These are phyloP conservation scores for Cytidiella melzeri DNA, from an alignment of 768 basidiomycete genomes.

Conservation along the genomic window DNA sequence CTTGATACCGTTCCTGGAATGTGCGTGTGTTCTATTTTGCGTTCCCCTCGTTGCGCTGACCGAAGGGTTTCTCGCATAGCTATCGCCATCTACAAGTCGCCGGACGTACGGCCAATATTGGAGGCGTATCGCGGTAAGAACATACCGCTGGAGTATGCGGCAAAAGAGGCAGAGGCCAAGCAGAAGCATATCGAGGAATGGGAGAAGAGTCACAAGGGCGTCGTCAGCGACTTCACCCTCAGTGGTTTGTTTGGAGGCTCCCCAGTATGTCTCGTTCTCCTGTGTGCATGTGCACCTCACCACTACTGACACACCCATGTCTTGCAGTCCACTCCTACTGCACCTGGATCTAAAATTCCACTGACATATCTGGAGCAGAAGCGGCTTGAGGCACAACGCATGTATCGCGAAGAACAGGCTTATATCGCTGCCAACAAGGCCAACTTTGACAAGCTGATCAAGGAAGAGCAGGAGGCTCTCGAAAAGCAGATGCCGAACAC, in stretches of 20 bases:
- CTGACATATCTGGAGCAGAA: constrained; percentile 49
- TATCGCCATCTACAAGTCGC: constrained; percentile 83
- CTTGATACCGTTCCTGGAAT: constrained; percentile 98
- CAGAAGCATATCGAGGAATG: constrained; percentile 74
- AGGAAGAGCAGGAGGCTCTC: constrained; percentile 46
- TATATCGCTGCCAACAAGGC: constrained; percentile 46
- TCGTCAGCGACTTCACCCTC: constrained; percentile 37
- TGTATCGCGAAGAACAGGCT: constrained; percentile 47
- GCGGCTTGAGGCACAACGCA: constrained; percentile 42
- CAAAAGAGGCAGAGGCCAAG: constrained; percentile 82
- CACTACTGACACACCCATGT: not conserved
- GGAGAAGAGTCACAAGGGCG: constrained; percentile 43
- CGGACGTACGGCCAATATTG: constrained; percentile 85
- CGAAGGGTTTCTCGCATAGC: constrained; percentile 55
- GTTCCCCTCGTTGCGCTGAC: too few species aligned
- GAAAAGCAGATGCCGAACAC: constrained; percentile 42
- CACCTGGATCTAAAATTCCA: constrained; percentile 21
- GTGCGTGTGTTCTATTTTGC: too few species aligned
- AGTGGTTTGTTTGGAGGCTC: constrained; percentile 36
- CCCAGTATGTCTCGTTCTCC: constrained; percentile 22
- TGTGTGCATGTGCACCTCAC: not conserved
- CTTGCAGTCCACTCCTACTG: not conserved
- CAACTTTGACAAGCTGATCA: constrained; percentile 43
- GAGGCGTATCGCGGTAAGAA: constrained; percentile 83
- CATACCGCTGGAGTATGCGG: constrained; percentile 83